These are phyloP conservation scores for Dioscorea cayenensis DNA, from an alignment of 116 monocot species.

Conservation along the genomic window DNA sequence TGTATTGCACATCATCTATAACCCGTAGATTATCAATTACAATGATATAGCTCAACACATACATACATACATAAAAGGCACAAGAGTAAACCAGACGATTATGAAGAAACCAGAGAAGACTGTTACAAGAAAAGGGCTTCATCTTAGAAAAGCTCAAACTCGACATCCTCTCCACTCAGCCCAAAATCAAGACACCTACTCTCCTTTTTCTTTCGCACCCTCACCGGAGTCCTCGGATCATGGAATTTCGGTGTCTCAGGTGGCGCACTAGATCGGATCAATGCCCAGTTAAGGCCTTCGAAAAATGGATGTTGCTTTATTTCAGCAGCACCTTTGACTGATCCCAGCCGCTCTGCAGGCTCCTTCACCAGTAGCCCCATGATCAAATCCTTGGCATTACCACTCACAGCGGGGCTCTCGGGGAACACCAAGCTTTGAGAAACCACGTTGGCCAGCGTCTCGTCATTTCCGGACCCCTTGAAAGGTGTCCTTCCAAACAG, in stretches of 20 bases:
- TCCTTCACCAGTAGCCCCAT: conserved; percentile 71
- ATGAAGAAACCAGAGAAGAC: too few species aligned
- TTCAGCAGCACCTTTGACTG: conserved; percentile 72
- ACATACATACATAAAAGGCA: too few species aligned
- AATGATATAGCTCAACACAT: too few species aligned
- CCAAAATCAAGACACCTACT: conserved; percentile 58
- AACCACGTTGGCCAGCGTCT: conserved; percentile 72
- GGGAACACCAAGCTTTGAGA: conserved; percentile 68
- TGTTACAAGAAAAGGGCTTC: not conserved
- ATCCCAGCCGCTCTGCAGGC: conserved; percentile 76
- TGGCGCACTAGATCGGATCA: conserved; percentile 61
- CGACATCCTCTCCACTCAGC: conserved; percentile 37
- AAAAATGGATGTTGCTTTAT: conserved; percentile 89
- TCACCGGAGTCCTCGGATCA: conserved; percentile 18
- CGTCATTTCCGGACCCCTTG: conserved; percentile 75
- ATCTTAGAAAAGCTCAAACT: conserved; percentile 74
- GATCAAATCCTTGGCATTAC: conserved; percentile 65
- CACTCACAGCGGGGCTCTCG: conserved; percentile 43
- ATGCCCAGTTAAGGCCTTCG: conserved; percentile 79
- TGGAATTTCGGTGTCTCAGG: conserved; percentile 49
- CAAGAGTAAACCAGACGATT: too few species aligned
- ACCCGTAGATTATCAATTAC: too few species aligned
- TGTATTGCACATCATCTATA: too few species aligned
- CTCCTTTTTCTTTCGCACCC: conserved; percentile 38
- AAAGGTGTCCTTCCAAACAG: conserved; percentile 81